These are phyloP conservation scores for Fraxinus platypoda DNA, from an alignment of 305 asterid species.

Conservation along the genomic window DNA sequence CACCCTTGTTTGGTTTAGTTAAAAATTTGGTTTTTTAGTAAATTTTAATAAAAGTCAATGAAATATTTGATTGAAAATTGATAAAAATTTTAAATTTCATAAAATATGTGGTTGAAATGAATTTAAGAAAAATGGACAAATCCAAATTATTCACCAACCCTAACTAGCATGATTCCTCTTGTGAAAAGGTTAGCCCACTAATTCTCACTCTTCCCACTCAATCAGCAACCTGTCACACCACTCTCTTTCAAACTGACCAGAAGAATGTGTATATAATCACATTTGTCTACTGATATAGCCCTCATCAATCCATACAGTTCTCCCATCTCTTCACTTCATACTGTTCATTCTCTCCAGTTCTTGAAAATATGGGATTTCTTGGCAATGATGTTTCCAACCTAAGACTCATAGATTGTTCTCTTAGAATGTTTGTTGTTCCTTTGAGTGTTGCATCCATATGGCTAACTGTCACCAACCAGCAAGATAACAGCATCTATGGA, in stretches of 20 bases:
- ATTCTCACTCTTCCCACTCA: slow-evolving; percentile 39
- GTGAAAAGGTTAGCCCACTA: slow-evolving; percentile 29
- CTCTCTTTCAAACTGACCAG: neutral
- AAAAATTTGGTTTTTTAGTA: too few species aligned
- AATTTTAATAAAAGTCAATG: too few species aligned
- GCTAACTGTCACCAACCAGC: slow-evolving; percentile 42
- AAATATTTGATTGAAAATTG: too few species aligned
- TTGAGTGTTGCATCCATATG: slow-evolving; percentile 59
- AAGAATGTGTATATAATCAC: neutral
- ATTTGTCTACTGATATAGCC: neutral
- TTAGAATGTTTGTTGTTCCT: slow-evolving; percentile 58
- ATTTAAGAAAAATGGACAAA: neutral
- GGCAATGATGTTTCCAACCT: slow-evolving; percentile 35
- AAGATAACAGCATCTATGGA: slow-evolving; percentile 53
- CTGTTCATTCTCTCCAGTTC: neutral
- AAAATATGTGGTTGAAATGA: neutral
- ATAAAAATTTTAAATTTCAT: neutral
- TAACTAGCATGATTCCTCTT: slow-evolving; percentile 30
- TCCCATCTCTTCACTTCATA: neutral
- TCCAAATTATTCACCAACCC: slow-evolving; percentile 22
- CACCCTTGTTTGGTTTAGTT: neutral
- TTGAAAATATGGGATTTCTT: slow-evolving; percentile 42
- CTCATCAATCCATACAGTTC: neutral
- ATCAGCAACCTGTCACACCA: slow-evolving; percentile 11
- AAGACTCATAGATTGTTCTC: slow-evolving; percentile 46